Percentiles rank a stretch among this genome's conserved stretches.
These are phyloP conservation scores for Thalia dealbata DNA, from an alignment of 176 grass and related monocot species.

Conservation along the genomic window DNA sequence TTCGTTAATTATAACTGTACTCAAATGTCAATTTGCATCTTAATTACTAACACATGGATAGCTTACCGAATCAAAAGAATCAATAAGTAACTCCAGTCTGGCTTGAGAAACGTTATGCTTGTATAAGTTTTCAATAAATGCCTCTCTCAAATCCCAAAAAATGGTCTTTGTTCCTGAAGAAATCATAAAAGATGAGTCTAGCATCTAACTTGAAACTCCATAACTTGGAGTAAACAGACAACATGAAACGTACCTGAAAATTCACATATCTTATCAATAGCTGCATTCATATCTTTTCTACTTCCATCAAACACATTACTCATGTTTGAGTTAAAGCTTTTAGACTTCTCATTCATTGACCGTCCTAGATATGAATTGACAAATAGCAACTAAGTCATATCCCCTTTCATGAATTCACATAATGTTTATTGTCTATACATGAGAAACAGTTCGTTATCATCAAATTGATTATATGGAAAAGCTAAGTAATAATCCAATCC, in stretches of 20 bases:
- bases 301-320: constrained; percentile 84
- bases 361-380: constrained; percentile 41
- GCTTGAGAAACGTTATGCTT: constrained; percentile 58
- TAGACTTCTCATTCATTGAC: constrained; percentile 56
- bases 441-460: not conserved
- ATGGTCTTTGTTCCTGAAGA: constrained; percentile 73
- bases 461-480: not conserved
- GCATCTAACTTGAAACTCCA: constrained; percentile 10
- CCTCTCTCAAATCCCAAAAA: constrained; percentile 90
- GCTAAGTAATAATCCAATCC: not conserved
- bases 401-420: not conserved
- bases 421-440: not conserved
- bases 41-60: constrained; percentile 15
- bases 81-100: constrained; percentile 57
- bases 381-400: not conserved
- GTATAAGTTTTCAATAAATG: constrained; percentile 89
- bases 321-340: constrained; percentile 33
- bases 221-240: constrained; percentile 10
- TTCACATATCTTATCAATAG: constrained; percentile 86
- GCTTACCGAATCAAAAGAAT: constrained; percentile 76
- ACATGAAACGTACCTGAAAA: constrained; percentile 59
- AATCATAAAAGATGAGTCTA: constrained; percentile 16
- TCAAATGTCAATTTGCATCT: constrained; percentile 5
- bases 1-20: not conserved
- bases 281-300: constrained; percentile 89